These are phyloP conservation scores for Chaetomidium leptoderma DNA, from an alignment of 495 filamentous ascomycete genomes.

Conservation along the genomic window DNA sequence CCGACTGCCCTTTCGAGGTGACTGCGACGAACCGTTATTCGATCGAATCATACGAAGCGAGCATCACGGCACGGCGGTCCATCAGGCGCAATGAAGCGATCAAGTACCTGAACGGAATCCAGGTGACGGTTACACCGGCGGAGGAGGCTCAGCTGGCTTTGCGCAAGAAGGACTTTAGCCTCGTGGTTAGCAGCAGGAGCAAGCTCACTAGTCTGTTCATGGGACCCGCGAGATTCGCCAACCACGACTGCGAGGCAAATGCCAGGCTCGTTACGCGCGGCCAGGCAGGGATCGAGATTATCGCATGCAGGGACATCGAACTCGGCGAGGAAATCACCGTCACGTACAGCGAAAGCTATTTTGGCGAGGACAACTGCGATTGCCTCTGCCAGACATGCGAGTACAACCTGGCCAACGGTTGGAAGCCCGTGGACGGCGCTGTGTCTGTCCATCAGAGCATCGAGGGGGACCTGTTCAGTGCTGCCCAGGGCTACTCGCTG, in stretches of 20 bases:
- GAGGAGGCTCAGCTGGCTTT: slow-evolving; percentile 78
- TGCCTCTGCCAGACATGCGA: slow-evolving; percentile 91
- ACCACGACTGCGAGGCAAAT: slow-evolving; percentile 96
- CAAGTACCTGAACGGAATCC: slow-evolving; percentile 84
- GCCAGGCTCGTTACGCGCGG: slow-evolving; percentile 76
- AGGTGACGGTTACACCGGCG: slow-evolving; percentile 82
- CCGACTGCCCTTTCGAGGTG: slow-evolving; percentile 91
- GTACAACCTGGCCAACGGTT: slow-evolving; percentile 69
- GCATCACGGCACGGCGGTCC: slow-evolving; percentile 71
- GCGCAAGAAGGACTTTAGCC: slow-evolving; percentile 86
- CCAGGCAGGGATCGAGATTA: slow-evolving; percentile 80
- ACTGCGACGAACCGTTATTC: slow-evolving; percentile 93
- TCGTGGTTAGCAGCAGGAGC: slow-evolving; percentile 87
- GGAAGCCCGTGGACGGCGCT: slow-evolving; percentile 51
- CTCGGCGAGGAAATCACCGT: slow-evolving; percentile 94
- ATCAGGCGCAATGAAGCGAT: slow-evolving; percentile 80
- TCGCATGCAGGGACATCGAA: slow-evolving; percentile 73
- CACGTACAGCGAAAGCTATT: slow-evolving; percentile 92
- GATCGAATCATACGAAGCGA: slow-evolving; percentile 81
- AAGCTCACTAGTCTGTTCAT: slow-evolving; percentile 86
- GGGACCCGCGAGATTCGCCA: slow-evolving; percentile 91
- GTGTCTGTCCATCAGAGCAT: slow-evolving; percentile 44
- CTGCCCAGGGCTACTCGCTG: slow-evolving; percentile 40
- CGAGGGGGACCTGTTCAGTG: slow-evolving; percentile 31
- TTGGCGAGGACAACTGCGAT: slow-evolving; percentile 90